Conservation (phyloP, 1,139 yeast species). For the Suhomyces taliae region DNA sequence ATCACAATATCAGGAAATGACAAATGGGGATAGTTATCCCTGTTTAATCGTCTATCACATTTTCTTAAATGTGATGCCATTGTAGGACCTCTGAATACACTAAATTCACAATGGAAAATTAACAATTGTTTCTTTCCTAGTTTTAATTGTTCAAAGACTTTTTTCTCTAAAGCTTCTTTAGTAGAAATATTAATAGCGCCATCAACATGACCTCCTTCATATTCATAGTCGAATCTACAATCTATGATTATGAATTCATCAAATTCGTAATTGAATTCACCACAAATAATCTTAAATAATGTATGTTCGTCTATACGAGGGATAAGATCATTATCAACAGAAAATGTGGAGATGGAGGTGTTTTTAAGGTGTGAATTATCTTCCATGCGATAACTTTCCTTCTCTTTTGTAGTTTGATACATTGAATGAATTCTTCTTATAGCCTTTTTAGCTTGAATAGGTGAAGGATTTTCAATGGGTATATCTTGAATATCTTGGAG, state of each 20-base stretch:
- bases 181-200: constrained; percentile 79
- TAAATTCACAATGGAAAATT: constrained; percentile 92
- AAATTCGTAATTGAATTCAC: constrained; percentile 53
- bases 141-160: constrained; percentile 27
- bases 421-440: constrained; percentile 67
- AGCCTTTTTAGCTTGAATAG: constrained; percentile 11
- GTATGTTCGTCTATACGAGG: constrained; percentile 74
- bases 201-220: constrained; percentile 84
- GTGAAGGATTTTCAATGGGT: constrained; percentile 1
- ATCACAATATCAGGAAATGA: constrained; percentile 86
- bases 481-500: background rate
- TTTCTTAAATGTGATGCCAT: constrained; percentile 86
- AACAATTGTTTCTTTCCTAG: constrained; percentile 45
- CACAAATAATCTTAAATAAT: constrained; percentile 61
- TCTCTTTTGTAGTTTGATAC: constrained; percentile 51
- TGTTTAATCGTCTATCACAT: constrained; percentile 74
- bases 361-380: constrained; percentile 42
- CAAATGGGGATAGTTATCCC: constrained; percentile 73
- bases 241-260: constrained; percentile 69
- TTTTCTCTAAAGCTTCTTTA: constrained; percentile 63
- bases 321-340: constrained; percentile 60
- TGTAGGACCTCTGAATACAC: constrained; percentile 88
- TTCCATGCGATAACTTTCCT: constrained; percentile 27
- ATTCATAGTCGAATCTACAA: constrained; percentile 92
- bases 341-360: constrained; percentile 47